Conservation (phyloP, 495 filamentous ascomycete genomes). For the Lindgomyces ingoldianus region DNA sequence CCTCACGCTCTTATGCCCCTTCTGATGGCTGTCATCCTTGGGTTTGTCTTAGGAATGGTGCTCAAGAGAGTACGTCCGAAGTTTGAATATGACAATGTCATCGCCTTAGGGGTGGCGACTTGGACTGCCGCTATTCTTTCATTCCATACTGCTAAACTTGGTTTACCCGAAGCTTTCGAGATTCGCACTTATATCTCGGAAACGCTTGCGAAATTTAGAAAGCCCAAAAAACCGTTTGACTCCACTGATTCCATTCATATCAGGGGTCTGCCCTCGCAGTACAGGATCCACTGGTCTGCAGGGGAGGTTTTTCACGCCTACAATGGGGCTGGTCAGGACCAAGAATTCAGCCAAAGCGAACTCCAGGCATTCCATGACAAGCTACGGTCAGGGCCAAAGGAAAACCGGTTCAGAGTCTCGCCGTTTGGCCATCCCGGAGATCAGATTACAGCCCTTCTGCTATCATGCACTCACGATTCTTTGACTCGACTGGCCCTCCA, state of each 20-base stretch:
- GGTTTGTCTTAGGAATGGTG: constrained; percentile 50
- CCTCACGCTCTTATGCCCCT: constrained; percentile 57
- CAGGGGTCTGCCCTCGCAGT: constrained; percentile 43
- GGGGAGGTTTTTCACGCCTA: constrained; percentile 33
- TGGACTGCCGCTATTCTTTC: constrained; percentile 58
- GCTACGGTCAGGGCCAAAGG: constrained; percentile 38
- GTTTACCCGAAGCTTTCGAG: constrained; percentile 37
- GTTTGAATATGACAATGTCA: constrained; percentile 53
- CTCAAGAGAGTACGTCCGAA: constrained; percentile 29
- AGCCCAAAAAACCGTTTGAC: not conserved
- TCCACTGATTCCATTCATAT: constrained; percentile 34
- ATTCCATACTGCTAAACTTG: constrained; percentile 45
- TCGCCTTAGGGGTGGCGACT: constrained; percentile 54
- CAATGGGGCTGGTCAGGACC: constrained; percentile 21
- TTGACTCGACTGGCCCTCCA: constrained; percentile 41
- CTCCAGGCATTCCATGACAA: constrained; percentile 51
- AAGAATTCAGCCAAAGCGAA: constrained; percentile 48
- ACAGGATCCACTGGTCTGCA: constrained; percentile 34
- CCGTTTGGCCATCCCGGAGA: constrained; percentile 52
- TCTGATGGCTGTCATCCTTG: constrained; percentile 50
- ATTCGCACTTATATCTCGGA: constrained; percentile 10
- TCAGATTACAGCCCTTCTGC: constrained; percentile 51
- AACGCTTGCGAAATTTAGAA: constrained; percentile 1
- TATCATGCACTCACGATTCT: constrained; percentile 44
- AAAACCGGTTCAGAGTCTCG: constrained; percentile 47